These are phyloP conservation scores for Globisporangium emineosum DNA, from an alignment of 352 stramenopile species.

Conservation along the genomic window DNA sequence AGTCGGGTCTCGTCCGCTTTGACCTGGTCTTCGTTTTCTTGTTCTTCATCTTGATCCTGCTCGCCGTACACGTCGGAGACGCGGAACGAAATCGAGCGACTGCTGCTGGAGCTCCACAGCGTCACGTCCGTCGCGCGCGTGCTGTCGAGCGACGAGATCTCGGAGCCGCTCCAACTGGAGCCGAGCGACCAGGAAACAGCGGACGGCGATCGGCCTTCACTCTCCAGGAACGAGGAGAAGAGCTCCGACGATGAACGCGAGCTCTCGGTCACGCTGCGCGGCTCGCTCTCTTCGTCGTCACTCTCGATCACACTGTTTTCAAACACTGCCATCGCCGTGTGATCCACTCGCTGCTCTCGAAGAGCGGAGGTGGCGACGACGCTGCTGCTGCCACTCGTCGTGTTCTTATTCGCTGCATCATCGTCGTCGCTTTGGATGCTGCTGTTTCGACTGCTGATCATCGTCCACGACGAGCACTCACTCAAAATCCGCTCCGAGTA, in stretches of 20 bases:
- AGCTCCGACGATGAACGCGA: constrained; percentile 1
- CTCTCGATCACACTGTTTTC: constrained; percentile 7
- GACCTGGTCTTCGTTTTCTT: not conserved
- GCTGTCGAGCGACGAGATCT: constrained; percentile 12
- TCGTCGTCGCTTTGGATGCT: not conserved
- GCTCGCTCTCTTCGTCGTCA: not conserved
- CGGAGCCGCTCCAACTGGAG: constrained; percentile 14
- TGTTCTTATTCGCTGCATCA: not conserved
- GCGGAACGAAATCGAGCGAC: constrained; percentile 1
- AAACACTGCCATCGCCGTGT: not conserved
- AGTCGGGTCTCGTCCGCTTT: not conserved
- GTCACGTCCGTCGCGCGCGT: constrained; percentile 4
- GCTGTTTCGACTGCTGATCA: constrained; percentile 2
- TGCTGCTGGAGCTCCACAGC: not conserved
- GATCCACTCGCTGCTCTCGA: not conserved
- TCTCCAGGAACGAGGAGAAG: constrained; percentile 8
- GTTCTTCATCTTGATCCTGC: not conserved
- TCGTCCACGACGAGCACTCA: not conserved
- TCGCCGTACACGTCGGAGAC: not conserved
- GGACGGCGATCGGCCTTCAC: constrained; percentile 1
- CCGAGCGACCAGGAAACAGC: constrained; percentile 1
- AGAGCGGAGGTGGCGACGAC: not conserved
- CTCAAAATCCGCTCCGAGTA: constrained; percentile 10
- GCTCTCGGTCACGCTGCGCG: not conserved
- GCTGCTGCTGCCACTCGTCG: not conserved